Conservation (phyloP, 371 early-diverging fungal species). For the Mortierella sp. region DNA sequence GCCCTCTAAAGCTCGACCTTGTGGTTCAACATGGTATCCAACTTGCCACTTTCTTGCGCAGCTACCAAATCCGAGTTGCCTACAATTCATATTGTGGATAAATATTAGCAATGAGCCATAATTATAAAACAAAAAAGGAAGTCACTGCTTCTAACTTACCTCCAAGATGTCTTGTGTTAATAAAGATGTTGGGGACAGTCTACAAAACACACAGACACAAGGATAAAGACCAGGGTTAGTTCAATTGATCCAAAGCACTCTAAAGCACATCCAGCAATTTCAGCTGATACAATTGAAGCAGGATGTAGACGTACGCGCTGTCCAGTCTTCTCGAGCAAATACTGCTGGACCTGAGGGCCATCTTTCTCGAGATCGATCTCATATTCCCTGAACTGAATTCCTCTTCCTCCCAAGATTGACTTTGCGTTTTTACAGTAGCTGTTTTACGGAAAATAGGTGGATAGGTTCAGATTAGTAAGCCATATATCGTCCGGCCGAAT, state of each 20-base stretch:
- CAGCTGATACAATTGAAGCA: background rate
- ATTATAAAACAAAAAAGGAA: too few relatives aligned
- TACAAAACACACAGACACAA: background rate
- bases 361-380: slow-evolving; percentile 57
- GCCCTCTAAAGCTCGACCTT: slow-evolving; percentile 24
- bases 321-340: slow-evolving; percentile 68
- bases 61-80: slow-evolving; percentile 49
- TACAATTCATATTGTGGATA: background rate
- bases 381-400: slow-evolving; percentile 28
- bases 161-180: slow-evolving; percentile 75
- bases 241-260: too few relatives aligned
- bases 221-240: background rate
- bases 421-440: slow-evolving; percentile 46
- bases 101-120: background rate
- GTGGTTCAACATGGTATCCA: slow-evolving; percentile 28
- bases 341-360: slow-evolving; percentile 73
- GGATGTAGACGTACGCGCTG: slow-evolving; percentile 59
- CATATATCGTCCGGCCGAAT: too few relatives aligned
- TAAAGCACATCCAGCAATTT: too few relatives aligned
- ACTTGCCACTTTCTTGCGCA: slow-evolving; percentile 34
- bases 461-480: too few relatives aligned
- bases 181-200: slow-evolving; percentile 87
- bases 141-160: slow-evolving; percentile 52
- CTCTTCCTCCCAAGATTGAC: slow-evolving; percentile 19
- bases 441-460: background rate